These are phyloP conservation scores for Hypoxylon sp. DNA, from an alignment of 2,329 filamentous ascomycete species.

Conservation along the genomic window DNA sequence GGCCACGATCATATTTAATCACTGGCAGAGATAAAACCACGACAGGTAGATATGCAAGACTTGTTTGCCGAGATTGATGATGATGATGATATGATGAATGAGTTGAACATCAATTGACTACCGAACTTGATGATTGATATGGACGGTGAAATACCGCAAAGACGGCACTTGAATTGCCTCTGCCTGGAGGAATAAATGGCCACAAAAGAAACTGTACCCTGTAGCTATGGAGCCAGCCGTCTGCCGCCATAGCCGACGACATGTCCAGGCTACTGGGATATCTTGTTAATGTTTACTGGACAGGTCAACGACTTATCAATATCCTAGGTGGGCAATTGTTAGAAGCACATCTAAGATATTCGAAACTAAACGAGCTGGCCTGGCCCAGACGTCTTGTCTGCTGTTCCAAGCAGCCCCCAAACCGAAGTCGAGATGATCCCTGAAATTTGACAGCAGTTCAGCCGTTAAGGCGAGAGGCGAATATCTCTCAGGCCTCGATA, in stretches of 20 bases:
- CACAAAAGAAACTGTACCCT: neutral
- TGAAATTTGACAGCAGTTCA: neutral
- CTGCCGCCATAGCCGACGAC: neutral
- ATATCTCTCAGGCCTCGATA: too few species aligned
- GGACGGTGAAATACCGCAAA: too few species aligned
- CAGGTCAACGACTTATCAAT: neutral
- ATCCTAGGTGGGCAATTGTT: too few species aligned
- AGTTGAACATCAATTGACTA: neutral
- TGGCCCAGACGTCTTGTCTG: slow-evolving; percentile 7
- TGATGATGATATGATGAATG: neutral
- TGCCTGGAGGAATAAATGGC: neutral
- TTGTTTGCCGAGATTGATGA: neutral
- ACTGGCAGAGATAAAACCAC: neutral
- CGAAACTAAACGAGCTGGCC: slow-evolving; percentile 25
- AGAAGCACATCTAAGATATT: too few species aligned
- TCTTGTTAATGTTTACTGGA: neutral
- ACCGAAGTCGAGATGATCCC: neutral
- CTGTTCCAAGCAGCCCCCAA: slow-evolving; percentile 1
- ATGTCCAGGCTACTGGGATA: too few species aligned
- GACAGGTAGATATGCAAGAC: neutral
- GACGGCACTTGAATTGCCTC: neutral
- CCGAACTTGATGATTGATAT: neutral
- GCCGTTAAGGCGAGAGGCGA: neutral
- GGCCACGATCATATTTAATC: neutral
- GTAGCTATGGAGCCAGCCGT: neutral